Conservation (phyloP, 2,329 filamentous ascomycete genomes). For the Penicillium sp. region DNA sequence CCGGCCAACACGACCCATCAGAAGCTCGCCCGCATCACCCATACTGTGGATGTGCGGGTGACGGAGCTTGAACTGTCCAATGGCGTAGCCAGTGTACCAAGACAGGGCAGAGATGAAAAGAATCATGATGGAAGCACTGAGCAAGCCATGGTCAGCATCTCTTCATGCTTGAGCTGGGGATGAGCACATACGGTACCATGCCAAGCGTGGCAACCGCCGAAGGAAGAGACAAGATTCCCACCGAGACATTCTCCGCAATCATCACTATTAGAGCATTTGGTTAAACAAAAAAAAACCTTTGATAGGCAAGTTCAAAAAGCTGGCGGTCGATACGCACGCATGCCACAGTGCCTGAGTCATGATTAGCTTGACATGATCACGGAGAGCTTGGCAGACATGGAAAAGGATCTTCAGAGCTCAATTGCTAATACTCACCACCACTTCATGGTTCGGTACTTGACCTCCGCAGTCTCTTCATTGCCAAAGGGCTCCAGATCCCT, state of each 20-base stretch:
- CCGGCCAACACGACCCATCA: conserved; percentile 57
- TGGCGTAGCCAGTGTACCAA: conserved; percentile 55
- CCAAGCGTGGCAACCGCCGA: conserved; percentile 49
- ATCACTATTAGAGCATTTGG: conserved; percentile 39
- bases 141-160: not conserved
- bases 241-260: conserved; percentile 54
- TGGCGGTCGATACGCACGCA: conserved; percentile 8
- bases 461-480: conserved; percentile 34
- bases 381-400: not conserved
- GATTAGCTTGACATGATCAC: conserved; percentile 5
- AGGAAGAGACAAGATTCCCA: conserved; percentile 53
- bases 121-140: conserved; percentile 48
- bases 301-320: not conserved
- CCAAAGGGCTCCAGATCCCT: conserved; percentile 33
- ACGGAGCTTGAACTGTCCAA: conserved; percentile 53
- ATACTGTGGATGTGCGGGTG: conserved; percentile 59
- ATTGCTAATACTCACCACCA: conserved; percentile 31
- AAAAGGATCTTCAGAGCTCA: no score
- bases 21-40: conserved; percentile 59
- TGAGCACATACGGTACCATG: conserved; percentile 44
- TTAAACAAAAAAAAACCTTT: conserved; percentile 3
- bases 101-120: conserved; percentile 49
- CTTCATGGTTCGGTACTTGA: conserved; percentile 47
- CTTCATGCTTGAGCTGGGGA: not conserved
- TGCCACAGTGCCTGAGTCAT: conserved; percentile 10